phyloP scores from a whole-genome alignment of 2,329 filamentous ascomycete genomes.

The Claviceps pazoutovae region DNA sequence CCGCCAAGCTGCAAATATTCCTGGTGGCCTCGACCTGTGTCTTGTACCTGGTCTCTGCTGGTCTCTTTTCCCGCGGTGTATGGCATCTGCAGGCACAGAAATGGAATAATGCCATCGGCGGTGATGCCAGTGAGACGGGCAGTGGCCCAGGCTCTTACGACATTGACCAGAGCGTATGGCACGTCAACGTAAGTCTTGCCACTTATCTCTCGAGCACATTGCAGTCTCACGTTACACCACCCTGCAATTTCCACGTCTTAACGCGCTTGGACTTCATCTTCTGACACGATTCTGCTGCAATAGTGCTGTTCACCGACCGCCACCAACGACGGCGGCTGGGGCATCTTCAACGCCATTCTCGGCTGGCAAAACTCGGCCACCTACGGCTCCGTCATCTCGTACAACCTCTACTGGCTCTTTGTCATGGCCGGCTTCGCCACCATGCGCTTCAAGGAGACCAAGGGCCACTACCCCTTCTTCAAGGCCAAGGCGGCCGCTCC shows the following conservation, averaged over 20 bases:
- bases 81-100: constrained; percentile 60
- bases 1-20: constrained; percentile 49
- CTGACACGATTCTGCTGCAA: neutral
- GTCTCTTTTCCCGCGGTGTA: constrained; percentile 63
- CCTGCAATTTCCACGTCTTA: too few species aligned
- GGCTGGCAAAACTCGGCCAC: constrained; percentile 85
- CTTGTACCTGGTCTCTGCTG: constrained; percentile 71
- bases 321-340: constrained; percentile 68
- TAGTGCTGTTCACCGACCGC: constrained; percentile 64
- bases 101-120: constrained; percentile 53
- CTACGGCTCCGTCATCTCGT: constrained; percentile 73
- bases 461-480: constrained; percentile 34
- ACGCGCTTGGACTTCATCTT: too few species aligned
- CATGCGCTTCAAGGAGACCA: constrained; percentile 53
- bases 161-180: constrained; percentile 66
- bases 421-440: constrained; percentile 55
- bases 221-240: too few species aligned
- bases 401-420: constrained; percentile 75
- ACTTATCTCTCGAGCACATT: too few species aligned
- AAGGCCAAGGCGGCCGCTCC: constrained; percentile 17
- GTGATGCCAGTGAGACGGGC: constrained; percentile 36
- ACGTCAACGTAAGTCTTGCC: constrained; percentile 51
- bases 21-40: constrained; percentile 71
- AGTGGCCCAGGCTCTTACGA: constrained; percentile 64
- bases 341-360: constrained; percentile 72